Percentiles rank a stretch among this genome's conserved stretches.
Conservation (phyloP, 441 rosid genomes). For the Euphorbia celastroides region DNA sequence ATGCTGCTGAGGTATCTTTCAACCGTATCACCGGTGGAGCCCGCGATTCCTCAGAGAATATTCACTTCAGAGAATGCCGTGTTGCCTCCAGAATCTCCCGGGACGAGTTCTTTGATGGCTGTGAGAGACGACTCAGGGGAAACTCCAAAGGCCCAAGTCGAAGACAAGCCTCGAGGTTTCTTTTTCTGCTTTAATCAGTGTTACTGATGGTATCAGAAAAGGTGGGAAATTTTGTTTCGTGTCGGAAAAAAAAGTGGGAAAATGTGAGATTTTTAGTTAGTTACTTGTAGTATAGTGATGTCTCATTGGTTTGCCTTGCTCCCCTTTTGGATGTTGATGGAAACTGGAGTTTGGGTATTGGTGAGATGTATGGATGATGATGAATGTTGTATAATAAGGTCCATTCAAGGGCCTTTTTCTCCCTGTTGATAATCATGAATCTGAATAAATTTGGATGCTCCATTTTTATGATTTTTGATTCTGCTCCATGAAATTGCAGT, state of each 20-base stretch:
- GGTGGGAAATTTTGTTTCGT: conserved; percentile 5
- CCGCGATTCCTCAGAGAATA: conserved; percentile 43
- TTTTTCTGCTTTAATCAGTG: conserved; percentile 69
- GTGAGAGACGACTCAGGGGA: conserved; percentile 39
- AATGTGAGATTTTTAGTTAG: conserved; percentile 15
- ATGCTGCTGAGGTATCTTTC: conserved; percentile 73
- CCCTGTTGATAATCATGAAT: conserved; percentile 14
- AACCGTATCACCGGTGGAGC: conserved; percentile 46
- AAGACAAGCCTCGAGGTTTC: conserved; percentile 45
- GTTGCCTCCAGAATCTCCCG: conserved; percentile 78
- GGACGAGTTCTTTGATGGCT: conserved; percentile 77
- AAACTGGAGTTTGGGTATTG: conserved; percentile 21
- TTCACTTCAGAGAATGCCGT: conserved; percentile 57
- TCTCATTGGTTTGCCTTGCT: conserved; percentile 8
- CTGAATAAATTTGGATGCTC: not conserved
- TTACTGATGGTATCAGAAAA: conserved; percentile 30
- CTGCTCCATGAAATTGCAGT: not conserved
- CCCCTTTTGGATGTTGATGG: not conserved
- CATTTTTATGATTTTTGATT: not conserved
- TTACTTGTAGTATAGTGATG: conserved; percentile 13
- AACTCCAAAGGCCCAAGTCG: conserved; percentile 31
- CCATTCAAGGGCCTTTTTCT: conserved; percentile 26
- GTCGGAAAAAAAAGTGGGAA: no score
- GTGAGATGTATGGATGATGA: conserved; percentile 20
- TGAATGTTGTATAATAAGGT: conserved; percentile 25